Evolutionary conservation across 2,329 filamentous ascomycete genomes (phyloP), one percentile per base, ranked within the genome.

Genomic region (Cadophora luteo-olivacea): DNA sequence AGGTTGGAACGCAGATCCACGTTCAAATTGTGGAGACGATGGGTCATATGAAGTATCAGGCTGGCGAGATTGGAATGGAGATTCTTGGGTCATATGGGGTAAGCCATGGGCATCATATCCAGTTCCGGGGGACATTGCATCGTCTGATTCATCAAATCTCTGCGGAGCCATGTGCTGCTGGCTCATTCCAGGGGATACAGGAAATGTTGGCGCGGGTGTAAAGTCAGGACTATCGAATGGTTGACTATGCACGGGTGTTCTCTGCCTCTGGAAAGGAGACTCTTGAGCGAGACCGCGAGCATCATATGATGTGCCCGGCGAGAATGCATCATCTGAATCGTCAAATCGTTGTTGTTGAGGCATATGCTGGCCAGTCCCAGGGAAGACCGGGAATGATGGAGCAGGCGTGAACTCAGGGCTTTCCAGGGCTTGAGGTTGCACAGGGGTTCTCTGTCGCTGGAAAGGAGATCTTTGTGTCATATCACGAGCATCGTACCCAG

Each of bases 21-120:
- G 19, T 2, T 41, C 33, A 16, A 60, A 60, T 12, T 60, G 55
- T 12, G 55, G 55, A 16, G 55, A 60, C 2, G 33, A 60, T 19
- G 55, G 55, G n/a, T 22, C 36, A 24, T 60, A 29, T 14, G 33
- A 45, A 6, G 55, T 41, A 33, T 60, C 55, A 14, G n/a, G 36
- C 45, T 41, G 55, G 14, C 55, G 55, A 45, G 22, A 41, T 22
- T 41, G 55, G 3, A 60, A 24, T 1, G 55, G 55, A 4, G 33
- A 60, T 41, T 60, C 33, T 22, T 60, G 55, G 22, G 11, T 38
- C 55, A 41, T 60, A n/a, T 60, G 33, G 9, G 55, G 55, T 22
- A 60, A 45, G 6, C 55, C 55, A 14, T 41, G 33, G 16, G 32
- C 55, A n/a, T 60, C 33, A 14, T 60, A 60, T 25, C 36, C 55